phyloP scores from a whole-genome alignment of 768 basidiomycete genomes.

The Kwoniella sp. region DNA sequence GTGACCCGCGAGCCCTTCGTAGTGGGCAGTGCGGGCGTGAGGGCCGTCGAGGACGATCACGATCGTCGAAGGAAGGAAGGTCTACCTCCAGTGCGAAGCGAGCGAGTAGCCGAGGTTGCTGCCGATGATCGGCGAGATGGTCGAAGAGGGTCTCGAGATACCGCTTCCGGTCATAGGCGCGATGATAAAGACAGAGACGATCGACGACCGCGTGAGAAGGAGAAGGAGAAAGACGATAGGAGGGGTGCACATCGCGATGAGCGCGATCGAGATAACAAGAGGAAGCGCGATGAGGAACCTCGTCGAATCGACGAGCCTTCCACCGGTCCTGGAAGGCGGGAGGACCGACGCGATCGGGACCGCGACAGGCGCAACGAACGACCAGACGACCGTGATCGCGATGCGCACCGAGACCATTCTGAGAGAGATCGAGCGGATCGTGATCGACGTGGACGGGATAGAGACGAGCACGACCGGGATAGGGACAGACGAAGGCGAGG shows the following conservation, averaged over 20 bases:
- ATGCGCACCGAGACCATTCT: constrained; percentile 52
- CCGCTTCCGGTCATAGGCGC: neutral
- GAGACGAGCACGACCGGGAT: constrained; percentile 3
- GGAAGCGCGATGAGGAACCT: constrained; percentile 28
- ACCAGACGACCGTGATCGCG: constrained; percentile 11
- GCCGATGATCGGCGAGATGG: constrained; percentile 8
- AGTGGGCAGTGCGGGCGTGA: neutral
- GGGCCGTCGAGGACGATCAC: constrained; percentile 5
- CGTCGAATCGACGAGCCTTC: constrained; percentile 21
- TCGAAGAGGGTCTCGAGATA: constrained; percentile 16
- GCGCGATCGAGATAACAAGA: constrained; percentile 10
- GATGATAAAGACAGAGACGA: constrained; percentile 26
- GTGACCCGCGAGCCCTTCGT: neutral
- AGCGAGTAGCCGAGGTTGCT: constrained; percentile 9
- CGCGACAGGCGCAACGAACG: constrained; percentile 12
- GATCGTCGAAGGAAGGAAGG: constrained; percentile 27
- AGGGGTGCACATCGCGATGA: constrained; percentile 7
- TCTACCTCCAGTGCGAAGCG: constrained; percentile 23
- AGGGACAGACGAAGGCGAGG: constrained; percentile 24
- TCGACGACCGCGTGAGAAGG: constrained; percentile 14
- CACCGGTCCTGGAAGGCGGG: neutral
- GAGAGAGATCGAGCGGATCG: constrained; percentile 50
- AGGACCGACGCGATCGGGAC: constrained; percentile 14
- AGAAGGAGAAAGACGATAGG: constrained; percentile 14
- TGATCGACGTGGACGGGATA: constrained; percentile 15